phyloP scores from a whole-genome alignment of 2,329 filamentous ascomycete species.

The Elsinoe perseae region DNA sequence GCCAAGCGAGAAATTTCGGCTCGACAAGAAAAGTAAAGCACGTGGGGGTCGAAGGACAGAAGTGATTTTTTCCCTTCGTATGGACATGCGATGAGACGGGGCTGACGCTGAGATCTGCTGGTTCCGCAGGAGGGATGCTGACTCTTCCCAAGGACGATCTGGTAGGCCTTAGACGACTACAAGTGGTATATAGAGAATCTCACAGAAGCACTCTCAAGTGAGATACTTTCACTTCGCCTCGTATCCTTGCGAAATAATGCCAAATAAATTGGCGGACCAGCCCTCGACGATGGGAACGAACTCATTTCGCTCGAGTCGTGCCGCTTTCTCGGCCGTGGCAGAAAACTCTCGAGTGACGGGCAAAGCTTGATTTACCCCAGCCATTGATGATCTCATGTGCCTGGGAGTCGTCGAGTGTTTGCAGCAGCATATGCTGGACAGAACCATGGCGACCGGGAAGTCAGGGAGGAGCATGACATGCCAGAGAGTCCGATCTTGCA shows the following conservation, averaged over 20 bases:
- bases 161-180: background rate
- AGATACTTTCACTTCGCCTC: background rate
- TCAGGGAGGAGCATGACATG: background rate
- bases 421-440: background rate
- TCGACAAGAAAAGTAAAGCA: too few species aligned
- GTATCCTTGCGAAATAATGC: background rate
- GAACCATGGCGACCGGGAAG: background rate
- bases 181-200: background rate
- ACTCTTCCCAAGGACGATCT: background rate
- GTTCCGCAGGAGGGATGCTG: background rate
- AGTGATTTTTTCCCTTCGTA: background rate
- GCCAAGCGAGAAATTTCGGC: background rate
- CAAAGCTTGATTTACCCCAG: slow-evolving; percentile 11
- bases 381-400: slow-evolving; percentile 10
- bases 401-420: too few species aligned
- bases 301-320: slow-evolving; percentile 9
- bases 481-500: slow-evolving; percentile 1
- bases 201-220: background rate
- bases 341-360: background rate
- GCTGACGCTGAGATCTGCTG: background rate
- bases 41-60: background rate
- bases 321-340: slow-evolving; percentile 4
- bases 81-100: background rate
- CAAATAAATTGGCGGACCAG: background rate
- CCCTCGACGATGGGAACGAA: background rate